Base-by-base conservation (phyloP, 768 basidiomycete genomes). In the Amanita polypyramis region DNA sequence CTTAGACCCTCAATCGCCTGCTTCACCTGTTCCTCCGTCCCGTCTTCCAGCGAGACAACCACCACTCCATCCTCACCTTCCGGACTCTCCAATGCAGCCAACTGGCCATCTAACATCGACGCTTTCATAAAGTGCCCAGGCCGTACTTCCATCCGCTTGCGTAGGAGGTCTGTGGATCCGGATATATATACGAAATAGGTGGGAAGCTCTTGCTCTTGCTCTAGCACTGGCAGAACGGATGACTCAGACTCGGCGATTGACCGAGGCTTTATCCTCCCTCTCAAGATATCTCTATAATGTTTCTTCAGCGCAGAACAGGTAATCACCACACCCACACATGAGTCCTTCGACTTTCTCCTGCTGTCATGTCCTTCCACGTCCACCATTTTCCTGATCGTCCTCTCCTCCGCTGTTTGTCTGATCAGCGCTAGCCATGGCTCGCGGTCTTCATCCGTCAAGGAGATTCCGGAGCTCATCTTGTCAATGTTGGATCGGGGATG, bases 301-400 rank as follows among this genome's bases (percentile, higher is more conserved):
- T 59, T 72, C 65, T 85, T 93, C 60, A 97, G 65, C 52, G 92
- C 79, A 17, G 91, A 95, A 64, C 91, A 94, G 32, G 82, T 86
- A 33, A 92, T 75, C 35, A 97, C 78, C n/a, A 87, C 75, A 1
- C 86, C 88, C 21, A 54, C 40, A 43, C 51, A 42, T 7, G 54
- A 50, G n/a, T n/a, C n/a, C 39, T 43, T 45, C 21, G 20, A 23
- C 38, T 42, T 38, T 46, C 27, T 36, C 9, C 35, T 49, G 10
- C 15, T 51, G 39, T 43, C 45, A 37, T 45, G 41, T 40, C 21
- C 27, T 34, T 49, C 44, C 45, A 1, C 38, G 30, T 42, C 51
- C 21, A 45, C 36, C 37, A 23, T 51, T 25, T 42, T 47, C 30
- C 63, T 65, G 10, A 51, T 58, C 3, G 56, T 51, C 49, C 63